Evolutionary conservation across 495 filamentous ascomycete genomes (phyloP), one percentile per base, ranked within the genome.

Genomic region (Penicillium cinerascens): DNA sequence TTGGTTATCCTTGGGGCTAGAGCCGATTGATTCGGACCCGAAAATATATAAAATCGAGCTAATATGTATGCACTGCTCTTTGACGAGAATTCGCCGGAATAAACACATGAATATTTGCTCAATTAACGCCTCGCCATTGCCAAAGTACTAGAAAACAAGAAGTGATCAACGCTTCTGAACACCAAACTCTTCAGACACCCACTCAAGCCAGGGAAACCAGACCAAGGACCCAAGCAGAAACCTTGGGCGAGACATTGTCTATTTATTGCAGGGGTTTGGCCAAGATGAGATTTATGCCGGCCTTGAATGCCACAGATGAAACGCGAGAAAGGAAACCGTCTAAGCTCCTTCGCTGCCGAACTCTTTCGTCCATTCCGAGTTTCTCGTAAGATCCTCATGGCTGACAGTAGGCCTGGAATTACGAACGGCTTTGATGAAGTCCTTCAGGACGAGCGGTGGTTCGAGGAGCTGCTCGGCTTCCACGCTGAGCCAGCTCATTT

Each of bases 371-470:
- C 93, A 99, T 40, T 97, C 91, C 54, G 87, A 77, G 69, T 92
- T 97, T 55, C 82, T 78, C 55, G 81, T 76, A 29, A 97, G 79
- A 69, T 99, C 93, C 18, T 86, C 88, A 6, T 78, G 72, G 42
- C 90, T 92, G 44, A 99, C 95, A 0, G 95, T 97, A 21, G 95
- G 93, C 56, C 92, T 65, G 4, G 88, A 87, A 17, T 83, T 84
- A 61, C 87, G 91, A 62, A 99, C 86, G 16, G 93, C 95, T 65
- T 91, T 92, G 61, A 93, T 79, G 66, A 99, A 97, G 68, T 99
- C 93, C 66, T 95, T 96, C 36, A 95, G 76, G 40, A 85, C 78
- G 41, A 97, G 83, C 0, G 88, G 78, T 7, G 95, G 95, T 63
- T 97, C 95, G 8, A 92, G 77, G 1, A 99, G 80, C 54, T 84